These are phyloP conservation scores for Pulveroboletus sp. DNA, from an alignment of 768 basidiomycete genomes.

Conservation along the genomic window DNA sequence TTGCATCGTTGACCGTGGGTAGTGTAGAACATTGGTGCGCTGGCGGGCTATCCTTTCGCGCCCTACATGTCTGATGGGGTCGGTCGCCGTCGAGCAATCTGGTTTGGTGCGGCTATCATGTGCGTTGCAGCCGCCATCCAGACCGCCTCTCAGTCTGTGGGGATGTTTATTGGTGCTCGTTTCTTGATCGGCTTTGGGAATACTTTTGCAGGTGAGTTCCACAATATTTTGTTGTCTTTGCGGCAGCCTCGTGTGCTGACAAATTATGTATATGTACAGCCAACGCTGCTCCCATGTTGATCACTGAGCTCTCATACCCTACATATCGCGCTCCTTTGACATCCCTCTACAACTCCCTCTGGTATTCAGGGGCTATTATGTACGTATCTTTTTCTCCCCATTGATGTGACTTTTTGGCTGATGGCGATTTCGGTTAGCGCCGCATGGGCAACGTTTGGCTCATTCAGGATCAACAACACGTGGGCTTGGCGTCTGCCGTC, in stretches of 20 bases:
- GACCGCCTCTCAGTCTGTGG: slow-evolving; percentile 62
- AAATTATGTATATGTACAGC: slow-evolving; percentile 27
- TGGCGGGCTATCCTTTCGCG: slow-evolving; percentile 65
- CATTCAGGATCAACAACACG: slow-evolving; percentile 58
- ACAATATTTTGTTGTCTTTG: not conserved
- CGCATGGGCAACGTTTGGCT: slow-evolving; percentile 81
- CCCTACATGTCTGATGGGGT: slow-evolving; percentile 69
- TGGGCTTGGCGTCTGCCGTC: slow-evolving; percentile 87
- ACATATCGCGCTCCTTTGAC: slow-evolving; percentile 75
- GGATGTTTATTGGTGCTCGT: slow-evolving; percentile 79
- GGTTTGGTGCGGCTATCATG: slow-evolving; percentile 68
- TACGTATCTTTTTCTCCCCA: slow-evolving; percentile 28
- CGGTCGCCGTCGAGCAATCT: slow-evolving; percentile 61
- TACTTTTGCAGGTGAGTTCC: slow-evolving; percentile 53
- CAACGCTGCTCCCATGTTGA: slow-evolving; percentile 75
- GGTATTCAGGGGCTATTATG: slow-evolving; percentile 85
- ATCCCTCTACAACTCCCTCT: slow-evolving; percentile 75
- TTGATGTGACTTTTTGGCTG: not conserved
- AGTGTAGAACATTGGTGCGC: slow-evolving; percentile 60
- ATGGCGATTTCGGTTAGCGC: slow-evolving; percentile 35
- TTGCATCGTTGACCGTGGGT: not conserved
- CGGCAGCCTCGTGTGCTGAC: not conserved
- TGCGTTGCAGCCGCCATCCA: slow-evolving; percentile 62
- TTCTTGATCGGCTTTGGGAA: slow-evolving; percentile 75
- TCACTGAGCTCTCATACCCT: slow-evolving; percentile 81